Evolutionary conservation across 2,329 filamentous ascomycete species (phyloP).

Genomic region (Aureobasidium leucospermi): DNA sequence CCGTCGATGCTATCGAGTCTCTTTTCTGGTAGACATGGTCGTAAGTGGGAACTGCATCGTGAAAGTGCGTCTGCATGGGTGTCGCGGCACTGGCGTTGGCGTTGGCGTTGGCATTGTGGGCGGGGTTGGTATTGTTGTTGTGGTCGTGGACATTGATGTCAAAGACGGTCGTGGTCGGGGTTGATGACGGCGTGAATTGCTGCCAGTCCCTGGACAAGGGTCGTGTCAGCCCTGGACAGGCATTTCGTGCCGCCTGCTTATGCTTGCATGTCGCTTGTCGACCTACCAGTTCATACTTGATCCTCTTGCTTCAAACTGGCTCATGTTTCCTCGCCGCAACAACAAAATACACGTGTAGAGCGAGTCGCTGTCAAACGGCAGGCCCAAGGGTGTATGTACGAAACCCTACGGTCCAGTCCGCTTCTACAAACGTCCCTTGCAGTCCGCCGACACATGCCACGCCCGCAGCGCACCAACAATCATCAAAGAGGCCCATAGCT

Average conservation of each 20-base stretch:
- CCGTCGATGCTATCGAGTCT: conserved; percentile 3
- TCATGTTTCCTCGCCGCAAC: neutral
- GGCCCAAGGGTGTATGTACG: conserved; percentile 6
- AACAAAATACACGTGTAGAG: neutral
- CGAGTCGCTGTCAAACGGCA: neutral
- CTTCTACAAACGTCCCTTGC: conserved; percentile 9
- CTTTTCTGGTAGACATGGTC: conserved; percentile 10
- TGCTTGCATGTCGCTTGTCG: neutral
- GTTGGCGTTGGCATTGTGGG: conserved; percentile 25
- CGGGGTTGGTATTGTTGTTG: conserved; percentile 32
- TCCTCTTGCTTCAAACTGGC: neutral
- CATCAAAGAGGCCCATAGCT: neutral
- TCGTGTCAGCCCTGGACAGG: neutral
- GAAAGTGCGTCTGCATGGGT: conserved; percentile 30
- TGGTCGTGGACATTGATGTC: conserved; percentile 22
- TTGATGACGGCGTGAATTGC: conserved; percentile 43
- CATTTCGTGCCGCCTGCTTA: neutral
- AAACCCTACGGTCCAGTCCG: conserved; percentile 6
- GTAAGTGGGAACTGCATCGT: conserved; percentile 42
- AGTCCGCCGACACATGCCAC: conserved; percentile 10
- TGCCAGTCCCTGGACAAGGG: conserved; percentile 14
- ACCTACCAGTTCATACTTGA: conserved; percentile 13
- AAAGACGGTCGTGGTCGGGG: conserved; percentile 37
- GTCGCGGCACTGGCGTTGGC: neutral
- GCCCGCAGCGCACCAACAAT: conserved; percentile 6